Conservation (phyloP, 768 basidiomycete genomes). For the Leucocoprinus leucothites region DNA sequence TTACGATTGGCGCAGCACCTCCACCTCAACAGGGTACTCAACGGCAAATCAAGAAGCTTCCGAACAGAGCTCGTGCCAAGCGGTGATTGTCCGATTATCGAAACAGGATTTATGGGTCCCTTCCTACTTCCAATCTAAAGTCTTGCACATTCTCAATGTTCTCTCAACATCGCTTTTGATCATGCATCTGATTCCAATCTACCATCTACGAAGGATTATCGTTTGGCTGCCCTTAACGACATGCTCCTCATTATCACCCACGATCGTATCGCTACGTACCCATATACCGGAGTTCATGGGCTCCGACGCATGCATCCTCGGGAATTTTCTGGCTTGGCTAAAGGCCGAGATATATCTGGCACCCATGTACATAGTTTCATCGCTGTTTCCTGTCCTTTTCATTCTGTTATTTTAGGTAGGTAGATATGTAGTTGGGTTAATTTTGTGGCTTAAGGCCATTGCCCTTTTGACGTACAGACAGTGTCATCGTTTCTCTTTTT, state of each 20-base stretch:
- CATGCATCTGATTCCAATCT: constrained; percentile 8
- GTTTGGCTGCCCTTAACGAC: not conserved
- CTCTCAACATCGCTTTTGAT: constrained; percentile 4
- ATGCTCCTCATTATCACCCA: not conserved
- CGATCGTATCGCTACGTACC: constrained; percentile 9
- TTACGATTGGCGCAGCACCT: constrained; percentile 62
- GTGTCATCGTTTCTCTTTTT: constrained; percentile 7
- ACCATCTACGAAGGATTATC: constrained; percentile 8
- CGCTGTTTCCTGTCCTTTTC: not conserved
- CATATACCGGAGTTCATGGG: not conserved
- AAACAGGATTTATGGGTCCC: not conserved
- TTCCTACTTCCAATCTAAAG: not conserved
- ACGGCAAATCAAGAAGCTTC: constrained; percentile 54
- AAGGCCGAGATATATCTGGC: constrained; percentile 7
- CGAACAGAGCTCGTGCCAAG: constrained; percentile 39
- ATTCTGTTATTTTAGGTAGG: constrained; percentile 5
- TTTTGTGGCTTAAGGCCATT: constrained; percentile 8
- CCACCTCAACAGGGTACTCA: constrained; percentile 26
- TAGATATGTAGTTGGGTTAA: constrained; percentile 13
- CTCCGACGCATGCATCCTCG: not conserved
- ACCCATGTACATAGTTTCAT: not conserved
- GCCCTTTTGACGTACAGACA: no score
- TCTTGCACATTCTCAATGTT: not conserved
- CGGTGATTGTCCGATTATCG: constrained; percentile 22
- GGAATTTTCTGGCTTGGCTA: constrained; percentile 4